Base-by-base conservation (phyloP, 345 rosid species). In the Hibiscus syriacus region DNA sequence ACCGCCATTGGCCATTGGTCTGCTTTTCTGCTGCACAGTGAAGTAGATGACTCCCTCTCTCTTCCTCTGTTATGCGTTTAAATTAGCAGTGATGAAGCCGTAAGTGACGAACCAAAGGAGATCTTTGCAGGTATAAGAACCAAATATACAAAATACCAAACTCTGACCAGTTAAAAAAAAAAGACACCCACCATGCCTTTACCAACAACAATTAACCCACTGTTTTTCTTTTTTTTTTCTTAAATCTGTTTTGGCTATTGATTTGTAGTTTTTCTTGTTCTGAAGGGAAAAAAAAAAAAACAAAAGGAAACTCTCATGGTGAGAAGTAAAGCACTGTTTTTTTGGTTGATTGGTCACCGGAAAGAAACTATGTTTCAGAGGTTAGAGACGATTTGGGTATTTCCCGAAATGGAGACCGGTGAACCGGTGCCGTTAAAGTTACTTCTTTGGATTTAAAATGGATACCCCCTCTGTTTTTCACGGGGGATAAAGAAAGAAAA, bases 21-120 rank as follows among this genome's bases (percentile, higher is more conserved):
- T 60, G 54, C 54, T n/a, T 19, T 46, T 49, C 54, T 7, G 9
- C 39, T 49, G 45, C 72, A 69, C 79, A 73, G 82, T 67, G 64
- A 65, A 64, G 71, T 55, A 34, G 63, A 71, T 22, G 68, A 36
- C 57, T 65, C 55, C 9, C 36, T 36, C 11, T 17, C 32, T 36
- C 6, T 17, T 17, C 3, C 22, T 54, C 5, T 38, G 13, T 25
- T 41, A 3, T 45, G 39, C 3, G 23, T 8, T 50, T 50, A 10
- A 17, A 25, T 25, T n/a, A 23, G 8, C 54, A n/a, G 36, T 66
- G 29, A 12, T 22, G 14, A 58, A 69, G 76, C 45, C 74, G 73
- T 80, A 74, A 78, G 78, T 54, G 81, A 84, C 77, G 74, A 75
- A 25, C 84, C 84, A 79, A 80, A 77, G 73, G 74, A 54, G 80